These are phyloP conservation scores for Platanus orientalis DNA, from an alignment of 164 flowering plant genomes.

Conservation along the genomic window DNA sequence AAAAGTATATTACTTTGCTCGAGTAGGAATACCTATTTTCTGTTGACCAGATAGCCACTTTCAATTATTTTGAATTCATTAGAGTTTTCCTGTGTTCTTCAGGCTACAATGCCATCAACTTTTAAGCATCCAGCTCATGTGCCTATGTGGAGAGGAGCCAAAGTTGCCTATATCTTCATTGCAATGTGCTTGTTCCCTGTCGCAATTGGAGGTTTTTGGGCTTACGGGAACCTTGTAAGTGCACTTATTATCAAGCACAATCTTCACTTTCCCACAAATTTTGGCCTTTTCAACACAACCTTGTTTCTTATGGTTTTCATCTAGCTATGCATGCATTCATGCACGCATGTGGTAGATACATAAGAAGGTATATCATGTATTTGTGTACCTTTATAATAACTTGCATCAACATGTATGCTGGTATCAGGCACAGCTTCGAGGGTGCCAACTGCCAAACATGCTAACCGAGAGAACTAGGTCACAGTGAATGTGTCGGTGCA, in stretches of 20 bases:
- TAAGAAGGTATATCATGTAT: too few species aligned
- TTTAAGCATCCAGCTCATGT: constrained; percentile 97
- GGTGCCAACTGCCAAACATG: too few species aligned
- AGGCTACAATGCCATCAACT: constrained; percentile 99
- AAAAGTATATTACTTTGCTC: too few species aligned
- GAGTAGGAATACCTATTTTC: background rate
- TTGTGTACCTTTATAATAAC: too few species aligned
- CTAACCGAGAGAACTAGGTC: too few species aligned
- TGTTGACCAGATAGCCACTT: background rate
- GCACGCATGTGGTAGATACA: background rate
- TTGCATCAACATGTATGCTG: too few species aligned
- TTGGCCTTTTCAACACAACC: background rate
- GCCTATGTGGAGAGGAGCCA: constrained; percentile 99
- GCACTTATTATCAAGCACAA: background rate
- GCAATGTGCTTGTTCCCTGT: constrained; percentile 94
- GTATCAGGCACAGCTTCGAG: too few species aligned
- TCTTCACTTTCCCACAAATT: background rate
- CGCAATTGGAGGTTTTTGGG: constrained; percentile 98
- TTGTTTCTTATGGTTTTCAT: background rate
- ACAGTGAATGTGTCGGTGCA: too few species aligned
- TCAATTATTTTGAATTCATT: background rate
- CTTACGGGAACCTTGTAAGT: constrained; percentile 93
- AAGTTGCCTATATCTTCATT: constrained; percentile 89
- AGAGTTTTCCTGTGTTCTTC: constrained; percentile 11
- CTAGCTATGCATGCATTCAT: background rate